These are phyloP conservation scores for barley (Hordeum vulgare) DNA, from an alignment of 176 grass and related monocot genomes.

Conservation along the genomic window DNA sequence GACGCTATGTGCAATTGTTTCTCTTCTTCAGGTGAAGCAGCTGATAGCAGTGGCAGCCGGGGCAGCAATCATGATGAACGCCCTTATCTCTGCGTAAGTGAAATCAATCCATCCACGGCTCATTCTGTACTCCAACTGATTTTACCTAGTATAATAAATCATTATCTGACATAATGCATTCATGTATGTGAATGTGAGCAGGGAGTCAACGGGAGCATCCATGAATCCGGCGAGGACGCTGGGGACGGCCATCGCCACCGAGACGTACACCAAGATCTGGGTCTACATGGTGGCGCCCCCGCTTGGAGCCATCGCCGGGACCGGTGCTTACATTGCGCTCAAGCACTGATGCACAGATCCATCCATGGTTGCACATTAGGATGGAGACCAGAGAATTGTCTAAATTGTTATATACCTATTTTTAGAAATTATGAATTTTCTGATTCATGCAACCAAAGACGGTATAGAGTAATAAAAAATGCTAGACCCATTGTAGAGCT, in stretches of 20 bases:
- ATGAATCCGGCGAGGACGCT: conserved; percentile 63
- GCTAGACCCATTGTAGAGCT: too few species aligned
- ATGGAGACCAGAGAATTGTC: background rate
- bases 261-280: conserved; percentile 47
- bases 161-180: background rate
- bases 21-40: conserved; percentile 31
- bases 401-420: background rate
- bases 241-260: conserved; percentile 39
- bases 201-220: conserved; percentile 38
- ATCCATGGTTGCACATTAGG: background rate
- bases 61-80: conserved; percentile 24
- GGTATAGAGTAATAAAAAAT: too few species aligned
- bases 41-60: conserved; percentile 21
- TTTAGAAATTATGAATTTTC: background rate
- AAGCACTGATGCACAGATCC: background rate
- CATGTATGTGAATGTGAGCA: background rate
- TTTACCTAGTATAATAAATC: background rate
- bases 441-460: background rate
- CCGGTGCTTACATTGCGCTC: conserved; percentile 33
- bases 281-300: conserved; percentile 44
- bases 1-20: background rate
- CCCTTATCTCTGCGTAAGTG: conserved; percentile 31
- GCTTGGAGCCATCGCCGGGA: conserved; percentile 30
- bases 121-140: background rate
- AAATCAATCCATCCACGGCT: background rate